Conservation (phyloP, 1,139 yeast genomes). For the Suhomyces coccinellae region DNA sequence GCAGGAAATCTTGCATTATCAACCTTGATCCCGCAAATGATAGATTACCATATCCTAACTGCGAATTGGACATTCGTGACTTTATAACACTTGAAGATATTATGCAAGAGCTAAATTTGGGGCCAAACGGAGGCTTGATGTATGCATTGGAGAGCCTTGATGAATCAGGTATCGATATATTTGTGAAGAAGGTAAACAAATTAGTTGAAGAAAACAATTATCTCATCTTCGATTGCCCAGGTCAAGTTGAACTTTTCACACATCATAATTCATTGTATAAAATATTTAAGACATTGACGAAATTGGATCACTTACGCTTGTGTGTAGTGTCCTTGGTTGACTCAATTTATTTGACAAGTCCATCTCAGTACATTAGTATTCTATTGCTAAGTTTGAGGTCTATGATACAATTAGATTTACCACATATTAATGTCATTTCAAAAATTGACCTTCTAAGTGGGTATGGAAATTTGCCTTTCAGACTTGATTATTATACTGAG, state of each 20-base stretch:
- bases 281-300: constrained; percentile 36
- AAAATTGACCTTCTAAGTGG: constrained; percentile 79
- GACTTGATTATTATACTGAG: constrained; percentile 84
- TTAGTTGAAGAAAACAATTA: constrained; percentile 64
- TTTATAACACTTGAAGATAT: constrained; percentile 84
- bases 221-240: constrained; percentile 82
- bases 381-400: constrained; percentile 74
- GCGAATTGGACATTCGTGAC: constrained; percentile 86
- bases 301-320: constrained; percentile 63
- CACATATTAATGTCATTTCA: constrained; percentile 59
- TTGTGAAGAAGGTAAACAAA: constrained; percentile 57
- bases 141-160: constrained; percentile 75
- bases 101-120: constrained; percentile 77
- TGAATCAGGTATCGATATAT: constrained; percentile 49
- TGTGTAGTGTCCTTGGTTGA: constrained; percentile 90
- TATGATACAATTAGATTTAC: constrained; percentile 49
- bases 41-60: constrained; percentile 65
- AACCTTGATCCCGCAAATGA: constrained; percentile 97
- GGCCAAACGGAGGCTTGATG: constrained; percentile 96
- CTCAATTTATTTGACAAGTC: constrained; percentile 78
- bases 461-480: constrained; percentile 65
- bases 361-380: constrained; percentile 89
- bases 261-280: constrained; percentile 43
- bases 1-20: constrained; percentile 77
- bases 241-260: constrained; percentile 51